Evolutionary conservation across 129 eudicot species (phyloP), one percentile per base, ranked within the genome.

Genomic region (Saposhnikovia divaricata): DNA sequence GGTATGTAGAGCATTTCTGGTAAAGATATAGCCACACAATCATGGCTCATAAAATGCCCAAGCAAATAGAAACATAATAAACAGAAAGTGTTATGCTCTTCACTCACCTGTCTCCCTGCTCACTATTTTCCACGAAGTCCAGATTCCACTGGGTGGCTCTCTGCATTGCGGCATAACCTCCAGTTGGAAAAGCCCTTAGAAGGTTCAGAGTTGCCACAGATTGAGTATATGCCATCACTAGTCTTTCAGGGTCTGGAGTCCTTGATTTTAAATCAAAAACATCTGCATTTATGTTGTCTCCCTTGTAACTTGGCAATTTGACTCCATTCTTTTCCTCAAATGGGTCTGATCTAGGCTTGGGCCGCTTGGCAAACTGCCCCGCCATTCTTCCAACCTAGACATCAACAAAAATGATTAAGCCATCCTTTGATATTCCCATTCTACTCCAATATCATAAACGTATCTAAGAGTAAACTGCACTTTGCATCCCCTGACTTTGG

Each of bases 151-250:
- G 83, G 39, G 80, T 85, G 77, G 91, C 96, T 83, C 98, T 87
- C 82, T 94, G 98, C 96, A 91, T 89, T 78, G 98, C 98, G 27
- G 98, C 98, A 85, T 93, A 91, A 7, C 98, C 98, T 80, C 98
- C 98, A 1, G 97, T 94, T 21, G 96, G 92, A 78, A 94, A 91
- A 51, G 97, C 92, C 81, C 98, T 86, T 27, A 93, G 85, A 16
- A 91, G 93, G 89, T 93, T 93, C 45, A 91, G 86, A 12, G 96
- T 91, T n/a, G 98, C 89, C 63, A 86, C 98, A 5, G 96, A 86
- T 85, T 94, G 98, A 43, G 91, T 85, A 75, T 92, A 92, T n/a
- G 97, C 98, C 83, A 86, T 90, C 40, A 90, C 79, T 93, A 94
- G 90, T 85, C 98, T 86, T 37, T 87, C 73, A 31, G 98, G 96